Conservation (phyloP, 2,329 filamentous ascomycete species). For the Aspergillus transmontanensis region DNA sequence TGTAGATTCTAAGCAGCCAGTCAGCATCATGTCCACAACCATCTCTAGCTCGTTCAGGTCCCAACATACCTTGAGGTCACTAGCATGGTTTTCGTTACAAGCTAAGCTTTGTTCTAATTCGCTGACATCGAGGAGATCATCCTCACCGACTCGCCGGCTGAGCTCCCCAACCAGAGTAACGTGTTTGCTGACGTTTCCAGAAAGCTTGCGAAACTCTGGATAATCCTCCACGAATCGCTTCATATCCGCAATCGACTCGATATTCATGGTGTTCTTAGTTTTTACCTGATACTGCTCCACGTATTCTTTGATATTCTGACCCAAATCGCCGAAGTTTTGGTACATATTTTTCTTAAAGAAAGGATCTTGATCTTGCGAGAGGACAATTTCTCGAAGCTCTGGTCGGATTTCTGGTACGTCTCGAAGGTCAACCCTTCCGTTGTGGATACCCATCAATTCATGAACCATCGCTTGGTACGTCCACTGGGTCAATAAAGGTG, state of each 20-base stretch:
- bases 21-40: background rate
- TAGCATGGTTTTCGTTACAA: conserved; percentile 91
- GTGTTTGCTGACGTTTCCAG: conserved; percentile 97
- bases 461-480: conserved; percentile 99
- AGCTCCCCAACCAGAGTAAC: conserved; percentile 94
- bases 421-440: conserved; percentile 88
- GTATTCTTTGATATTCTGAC: conserved; percentile 97
- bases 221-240: conserved; percentile 99
- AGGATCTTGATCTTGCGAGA: conserved; percentile 95
- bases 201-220: conserved; percentile 94
- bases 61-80: conserved; percentile 76
- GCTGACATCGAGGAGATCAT: conserved; percentile 91
- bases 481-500: conserved; percentile 93
- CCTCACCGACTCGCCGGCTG: conserved; percentile 80
- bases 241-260: conserved; percentile 98
- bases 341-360: conserved; percentile 99
- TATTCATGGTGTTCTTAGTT: conserved; percentile 93
- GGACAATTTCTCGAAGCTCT: conserved; percentile 88
- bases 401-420: conserved; percentile 81
- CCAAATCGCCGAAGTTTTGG: conserved; percentile 92
- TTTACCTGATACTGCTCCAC: conserved; percentile 98
- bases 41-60: background rate
- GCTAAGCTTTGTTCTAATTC: conserved; percentile 96
- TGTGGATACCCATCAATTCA: conserved; percentile 88
- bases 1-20: conserved; percentile 68